Conservation (phyloP, 2,329 filamentous ascomycete genomes). For the Nemania abortiva region DNA sequence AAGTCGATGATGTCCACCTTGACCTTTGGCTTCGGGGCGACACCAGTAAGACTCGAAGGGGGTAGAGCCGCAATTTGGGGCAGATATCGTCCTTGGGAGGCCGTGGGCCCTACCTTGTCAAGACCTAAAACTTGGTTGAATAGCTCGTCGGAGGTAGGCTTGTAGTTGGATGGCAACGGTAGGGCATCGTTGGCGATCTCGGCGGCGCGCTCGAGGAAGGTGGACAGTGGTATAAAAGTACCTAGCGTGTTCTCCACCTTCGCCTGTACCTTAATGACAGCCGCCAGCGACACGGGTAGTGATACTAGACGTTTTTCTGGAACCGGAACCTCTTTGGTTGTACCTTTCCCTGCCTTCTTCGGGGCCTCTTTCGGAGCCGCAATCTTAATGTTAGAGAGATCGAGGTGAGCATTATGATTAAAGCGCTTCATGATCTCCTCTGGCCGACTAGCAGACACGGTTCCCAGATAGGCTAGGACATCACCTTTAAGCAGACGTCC, state of each 20-base stretch:
- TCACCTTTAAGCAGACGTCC: slow-evolving; percentile 95
- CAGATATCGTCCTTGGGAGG: slow-evolving; percentile 72
- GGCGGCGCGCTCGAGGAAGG: slow-evolving; percentile 86
- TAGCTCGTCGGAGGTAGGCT: slow-evolving; percentile 81
- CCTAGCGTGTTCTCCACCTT: slow-evolving; percentile 82
- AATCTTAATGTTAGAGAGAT: slow-evolving; percentile 95
- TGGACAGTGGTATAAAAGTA: slow-evolving; percentile 83
- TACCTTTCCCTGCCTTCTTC: slow-evolving; percentile 51
- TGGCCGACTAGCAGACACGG: slow-evolving; percentile 79
- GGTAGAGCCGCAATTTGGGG: slow-evolving; percentile 77
- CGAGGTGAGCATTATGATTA: slow-evolving; percentile 82
- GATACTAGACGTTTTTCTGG: slow-evolving; percentile 70
- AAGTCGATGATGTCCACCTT: slow-evolving; percentile 86
- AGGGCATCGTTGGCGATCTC: slow-evolving; percentile 90
- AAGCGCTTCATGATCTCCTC: slow-evolving; percentile 77
- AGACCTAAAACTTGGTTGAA: slow-evolving; percentile 90
- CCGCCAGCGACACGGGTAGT: slow-evolving; percentile 80
- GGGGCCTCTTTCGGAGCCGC: slow-evolving; percentile 64
- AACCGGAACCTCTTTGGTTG: slow-evolving; percentile 57
- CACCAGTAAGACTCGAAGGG: slow-evolving; percentile 55
- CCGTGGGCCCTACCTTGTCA: slow-evolving; percentile 62
- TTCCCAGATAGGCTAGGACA: slow-evolving; percentile 88
- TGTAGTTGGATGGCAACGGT: slow-evolving; percentile 72
- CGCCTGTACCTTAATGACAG: slow-evolving; percentile 83
- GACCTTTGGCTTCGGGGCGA: slow-evolving; percentile 55